Conservation (phyloP, 768 basidiomycete genomes). For the Termitomyces heimii region DNA sequence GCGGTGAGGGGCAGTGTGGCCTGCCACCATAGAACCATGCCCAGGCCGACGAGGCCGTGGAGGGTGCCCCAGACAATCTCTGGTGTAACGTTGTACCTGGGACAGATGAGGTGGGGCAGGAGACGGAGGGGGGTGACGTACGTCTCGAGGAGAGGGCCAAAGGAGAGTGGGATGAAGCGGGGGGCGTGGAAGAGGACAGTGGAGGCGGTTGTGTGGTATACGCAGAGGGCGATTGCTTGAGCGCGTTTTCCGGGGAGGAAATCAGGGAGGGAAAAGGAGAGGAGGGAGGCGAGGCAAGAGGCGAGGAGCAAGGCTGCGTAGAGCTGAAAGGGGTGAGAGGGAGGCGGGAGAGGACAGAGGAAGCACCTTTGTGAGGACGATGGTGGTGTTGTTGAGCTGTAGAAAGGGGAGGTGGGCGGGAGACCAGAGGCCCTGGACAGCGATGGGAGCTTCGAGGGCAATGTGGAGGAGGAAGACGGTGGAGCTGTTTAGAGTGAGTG, state of each 20-base stretch:
- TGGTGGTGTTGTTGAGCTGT: conserved; percentile 76
- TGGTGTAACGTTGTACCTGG: conserved; percentile 62
- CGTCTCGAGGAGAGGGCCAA: conserved; percentile 58
- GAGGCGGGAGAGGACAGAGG: background rate
- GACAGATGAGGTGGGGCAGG: too few species aligned
- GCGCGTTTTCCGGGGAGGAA: conserved; percentile 85
- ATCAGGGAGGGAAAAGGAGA: conserved; percentile 75
- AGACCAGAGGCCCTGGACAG: conserved; percentile 67
- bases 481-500: conserved; percentile 35
- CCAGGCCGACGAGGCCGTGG: conserved; percentile 65
- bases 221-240: conserved; percentile 65
- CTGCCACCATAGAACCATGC: conserved; percentile 83
- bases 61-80: conserved; percentile 67
- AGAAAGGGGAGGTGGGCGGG: conserved; percentile 65
- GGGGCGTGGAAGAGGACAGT: conserved; percentile 73
- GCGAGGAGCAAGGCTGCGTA: conserved; percentile 63
- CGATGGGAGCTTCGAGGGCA: conserved; percentile 72
- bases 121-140: conserved; percentile 27
- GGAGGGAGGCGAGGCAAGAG: conserved; percentile 53
- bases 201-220: conserved; percentile 71
- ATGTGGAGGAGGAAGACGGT: conserved; percentile 74
- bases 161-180: conserved; percentile 70
- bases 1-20: conserved; percentile 50
- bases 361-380: conserved; percentile 71
- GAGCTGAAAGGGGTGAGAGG: conserved; percentile 35